Base-by-base conservation (phyloP, 495 filamentous ascomycete species). In the Podospora didyma region DNA sequence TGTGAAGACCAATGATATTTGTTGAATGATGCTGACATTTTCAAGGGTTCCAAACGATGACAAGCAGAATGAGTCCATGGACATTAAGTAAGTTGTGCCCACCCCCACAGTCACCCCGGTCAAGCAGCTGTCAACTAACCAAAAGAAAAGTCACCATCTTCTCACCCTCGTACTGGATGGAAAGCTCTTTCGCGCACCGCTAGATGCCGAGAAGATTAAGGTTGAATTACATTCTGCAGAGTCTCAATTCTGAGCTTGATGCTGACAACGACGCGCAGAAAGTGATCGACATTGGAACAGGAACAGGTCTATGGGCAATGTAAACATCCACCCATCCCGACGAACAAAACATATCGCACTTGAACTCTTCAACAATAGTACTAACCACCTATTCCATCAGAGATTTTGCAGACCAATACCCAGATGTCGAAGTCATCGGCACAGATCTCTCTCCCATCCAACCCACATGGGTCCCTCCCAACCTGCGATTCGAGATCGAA, bases 231-330 rank as follows among this genome's bases (percentile, higher is more conserved):
- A 6, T 1, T 20, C 9, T 9, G 12, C 20, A 0, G 17, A 7
- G 26, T 26, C 7, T 48, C 16, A 48, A 12, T 49, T 49, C 12
- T 23, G 17, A 49, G 39, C 1, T 46, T 51, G 34, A 31, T 12
- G n/a, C n/a, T n/a, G n/a, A n/a, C n/a, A n/a, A n/a, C 2, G 47
- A 24, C 19, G 12, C 73, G 2, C 70, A 83, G 61, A 79, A 75
- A 39, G 77, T 82, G 3, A 69, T 89, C 3, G 87, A 89, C 56
- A 66, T 88, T 34, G 87, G 87, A 20, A 88, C 86, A 2, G 86
- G 86, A 12, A 51, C 45, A 65, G 70, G 73, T 46, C 70, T 74
- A 2, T 77, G 75, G 75, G 72, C 72, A 7, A 74, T 75, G 71
- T 70, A 61, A 60, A 59, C 59, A 46, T 28, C 9, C 34, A n/a